Base-by-base conservation (phyloP, 2,329 filamentous ascomycete genomes). In the Fusarium sp. region DNA sequence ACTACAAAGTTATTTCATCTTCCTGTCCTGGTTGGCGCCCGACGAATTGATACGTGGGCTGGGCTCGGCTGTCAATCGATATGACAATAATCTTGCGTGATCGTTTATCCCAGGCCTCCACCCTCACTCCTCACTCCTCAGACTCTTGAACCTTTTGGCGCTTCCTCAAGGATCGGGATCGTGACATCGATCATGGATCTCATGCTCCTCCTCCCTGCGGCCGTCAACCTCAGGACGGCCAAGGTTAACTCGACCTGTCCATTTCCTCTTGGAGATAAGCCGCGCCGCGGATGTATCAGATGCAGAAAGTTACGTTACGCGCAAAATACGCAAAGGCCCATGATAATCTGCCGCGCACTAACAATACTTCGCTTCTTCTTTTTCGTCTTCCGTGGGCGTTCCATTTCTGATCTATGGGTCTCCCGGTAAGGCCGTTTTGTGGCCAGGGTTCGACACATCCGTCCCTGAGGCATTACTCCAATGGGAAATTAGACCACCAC, bases 401-500 rank as follows among this genome's bases (percentile, higher is more conserved):
- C 68, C 45, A 70, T 66, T 49, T 52, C 63, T 61, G 52, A 70
- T 70, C 66, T 51, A 57, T 65, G 59, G 63, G 44, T 19, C 42
- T 21, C 48, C 61, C 67, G 66, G 67, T 65, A 64, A 66, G 61
- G 53, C 66, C 66, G 67, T 64, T 64, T 42, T 56, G 39, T 27
- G 46, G 49, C 63, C 52, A 66, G 65, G 67, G 56, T 48, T 49
- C 44, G 43, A 49, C 38, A 58, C 48, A 41, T 57, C 49, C 27
- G 48, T 65, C 65, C 58, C 57, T 60, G 41, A 50, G 60, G 43
- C 53, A 56, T 55, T 53, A 64, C 65, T 66, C 45, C 27, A 51
- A 64, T 51, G 65, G 67, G 67, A 70, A 70, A 70, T 70, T 70
- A 49, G 45, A 70, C 57, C 51, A 57, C 47, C 54, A 53, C 41